Conservation (phyloP, 768 basidiomycete species). For the Termitomyces sp. region DNA sequence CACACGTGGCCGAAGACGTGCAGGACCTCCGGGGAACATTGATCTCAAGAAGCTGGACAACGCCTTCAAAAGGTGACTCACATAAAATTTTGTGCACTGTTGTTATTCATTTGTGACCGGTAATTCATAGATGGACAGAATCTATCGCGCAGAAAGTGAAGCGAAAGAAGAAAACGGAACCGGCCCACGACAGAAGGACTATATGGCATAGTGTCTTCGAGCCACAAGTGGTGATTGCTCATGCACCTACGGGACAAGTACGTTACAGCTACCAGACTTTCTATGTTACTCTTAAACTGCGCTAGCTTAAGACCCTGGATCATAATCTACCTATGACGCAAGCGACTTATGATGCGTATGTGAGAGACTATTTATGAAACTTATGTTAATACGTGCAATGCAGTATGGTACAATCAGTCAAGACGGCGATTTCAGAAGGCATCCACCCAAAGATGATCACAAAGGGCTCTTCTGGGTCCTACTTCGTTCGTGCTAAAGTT, state of each 20-base stretch:
- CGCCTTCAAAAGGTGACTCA: constrained; percentile 72
- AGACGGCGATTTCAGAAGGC: constrained; percentile 65
- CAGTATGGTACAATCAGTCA: constrained; percentile 62
- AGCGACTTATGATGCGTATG: constrained; percentile 66
- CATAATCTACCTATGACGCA: constrained; percentile 74
- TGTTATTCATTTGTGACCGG: background rate
- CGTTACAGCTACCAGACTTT: constrained; percentile 10
- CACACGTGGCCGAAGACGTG: constrained; percentile 30
- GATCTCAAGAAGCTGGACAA: constrained; percentile 76
- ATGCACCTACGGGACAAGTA: constrained; percentile 32
- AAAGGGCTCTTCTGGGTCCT: constrained; percentile 87
- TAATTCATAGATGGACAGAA: constrained; percentile 65
- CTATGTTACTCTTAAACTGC: background rate
- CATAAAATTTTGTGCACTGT: background rate
- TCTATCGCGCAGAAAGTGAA: constrained; percentile 84
- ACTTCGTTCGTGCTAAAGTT: constrained; percentile 83
- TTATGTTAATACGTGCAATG: constrained; percentile 2
- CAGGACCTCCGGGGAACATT: constrained; percentile 56
- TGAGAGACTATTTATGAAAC: constrained; percentile 5
- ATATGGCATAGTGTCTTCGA: constrained; percentile 83
- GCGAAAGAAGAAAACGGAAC: constrained; percentile 68
- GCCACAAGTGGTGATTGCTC: constrained; percentile 40
- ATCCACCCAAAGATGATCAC: constrained; percentile 88
- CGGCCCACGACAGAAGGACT: constrained; percentile 59
- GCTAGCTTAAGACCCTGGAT: constrained; percentile 73